A percentile compares a stretch with the other conserved stretches of the same genome.
These are phyloP conservation scores for Kalaharituber pfeilii DNA, from an alignment of 2,329 filamentous ascomycete genomes.

Conservation along the genomic window DNA sequence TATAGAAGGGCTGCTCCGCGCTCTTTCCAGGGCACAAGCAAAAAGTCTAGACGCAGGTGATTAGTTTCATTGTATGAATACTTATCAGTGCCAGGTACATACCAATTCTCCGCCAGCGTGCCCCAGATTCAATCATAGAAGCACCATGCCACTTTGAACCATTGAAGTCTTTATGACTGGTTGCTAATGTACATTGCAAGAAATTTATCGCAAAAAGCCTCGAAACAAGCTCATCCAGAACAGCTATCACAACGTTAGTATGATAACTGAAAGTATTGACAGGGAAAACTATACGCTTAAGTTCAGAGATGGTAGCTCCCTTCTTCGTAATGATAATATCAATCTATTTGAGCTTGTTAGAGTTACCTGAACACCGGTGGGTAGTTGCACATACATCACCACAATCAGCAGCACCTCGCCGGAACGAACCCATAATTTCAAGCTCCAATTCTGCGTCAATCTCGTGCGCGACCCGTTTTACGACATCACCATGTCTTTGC, in stretches of 20 bases:
- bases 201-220: conserved; percentile 45
- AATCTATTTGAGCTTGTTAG: conserved; percentile 30
- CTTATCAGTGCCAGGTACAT: neutral
- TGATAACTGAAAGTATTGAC: too few species aligned
- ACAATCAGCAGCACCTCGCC: conserved; percentile 55
- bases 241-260: conserved; percentile 40
- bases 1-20: conserved; percentile 79
- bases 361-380: neutral
- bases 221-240: conserved; percentile 47
- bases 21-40: conserved; percentile 64
- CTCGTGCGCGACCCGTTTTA: conserved; percentile 39
- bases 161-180: conserved; percentile 30
- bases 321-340: conserved; percentile 66
- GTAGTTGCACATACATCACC: conserved; percentile 37
- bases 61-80: neutral
- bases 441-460: conserved; percentile 50
- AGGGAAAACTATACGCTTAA: conserved; percentile 4
- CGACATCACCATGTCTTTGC: conserved; percentile 46
- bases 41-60: conserved; percentile 39
- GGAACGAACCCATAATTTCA: conserved; percentile 69
- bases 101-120: conserved; percentile 20
- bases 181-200: conserved; percentile 47
- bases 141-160: conserved; percentile 51
- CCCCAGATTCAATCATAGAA: conserved; percentile 12
- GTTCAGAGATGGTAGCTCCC: conserved; percentile 29